Base-by-base conservation (phyloP, 208 protist species). In the Acanthamoeba royreba region DNA sequence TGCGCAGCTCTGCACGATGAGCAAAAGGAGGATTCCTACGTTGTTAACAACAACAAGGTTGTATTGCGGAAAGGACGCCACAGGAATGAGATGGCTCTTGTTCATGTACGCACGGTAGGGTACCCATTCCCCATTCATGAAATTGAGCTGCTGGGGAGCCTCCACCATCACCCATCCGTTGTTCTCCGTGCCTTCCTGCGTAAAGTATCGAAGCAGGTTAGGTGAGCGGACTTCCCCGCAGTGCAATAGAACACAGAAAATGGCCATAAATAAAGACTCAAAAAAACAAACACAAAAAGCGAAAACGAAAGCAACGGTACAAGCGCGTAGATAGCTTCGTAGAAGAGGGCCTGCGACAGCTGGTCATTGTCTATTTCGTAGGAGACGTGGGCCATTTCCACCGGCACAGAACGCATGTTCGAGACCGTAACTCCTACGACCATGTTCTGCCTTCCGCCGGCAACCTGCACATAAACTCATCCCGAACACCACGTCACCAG, bases 71-170 rank as follows among this genome's bases (percentile, higher is more conserved):
- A 89, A 89, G 31, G 46, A 15, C 17, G 28, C 46, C 22, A 89
- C 81, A 28, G 81, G 81, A 28, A 89, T 15, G 53, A 89, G 81
- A 33, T 89, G 81, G 49, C 53, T 66, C 33, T 66, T 89, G 49
- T 69, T 55, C 81, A 89, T 89, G 53, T 89, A 89, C 13, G 49
- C 17, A 8, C 81, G 46, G 81, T 89, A 89, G 53, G 81, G 53
- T 4, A 42, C 53, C 81, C 81, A 89, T 47, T 89, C 49, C 46
- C 81, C 81, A 25, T 63, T 89, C 13, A n/a, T 33, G 28, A 89
- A 40, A 25, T 53, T 63, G 4, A 28, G 46, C 40, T 89, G 81
- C 81, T 40, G 17, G 25, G 81, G 81, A 1, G 81, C 81, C 15
- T 89, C 81, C 17, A 31, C 45, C 53, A 89, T 69, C 42, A 89